phyloP scores from a whole-genome alignment of 345 rosid genomes.

The Kernera saxatilis region DNA sequence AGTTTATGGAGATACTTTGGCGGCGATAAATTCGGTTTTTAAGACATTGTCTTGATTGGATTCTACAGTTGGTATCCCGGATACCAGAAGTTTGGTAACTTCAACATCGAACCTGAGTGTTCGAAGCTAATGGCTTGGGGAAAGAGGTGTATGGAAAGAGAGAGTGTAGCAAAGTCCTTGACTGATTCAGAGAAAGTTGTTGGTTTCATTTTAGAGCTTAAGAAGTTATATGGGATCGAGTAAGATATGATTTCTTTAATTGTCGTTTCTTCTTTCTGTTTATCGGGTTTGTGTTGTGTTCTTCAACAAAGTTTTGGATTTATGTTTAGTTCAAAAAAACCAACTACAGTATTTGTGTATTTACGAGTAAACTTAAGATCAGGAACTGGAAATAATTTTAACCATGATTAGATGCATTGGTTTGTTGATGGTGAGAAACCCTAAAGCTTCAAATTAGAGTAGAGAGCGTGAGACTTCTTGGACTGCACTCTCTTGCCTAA shows the following conservation, averaged over 20 bases:
- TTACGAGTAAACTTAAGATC: no score
- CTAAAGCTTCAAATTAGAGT: no score
- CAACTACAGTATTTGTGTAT: no score
- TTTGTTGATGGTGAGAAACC: no score
- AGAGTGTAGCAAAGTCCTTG: neutral
- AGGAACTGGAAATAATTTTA: no score
- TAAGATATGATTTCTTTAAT: neutral
- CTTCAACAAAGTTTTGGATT: no score
- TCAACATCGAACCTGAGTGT: neutral
- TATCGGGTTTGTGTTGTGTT: neutral
- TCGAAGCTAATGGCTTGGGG: neutral
- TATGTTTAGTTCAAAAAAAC: no score
- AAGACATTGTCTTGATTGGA: neutral
- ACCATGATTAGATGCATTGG: no score
- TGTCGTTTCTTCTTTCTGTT: neutral
- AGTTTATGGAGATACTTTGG: neutral
- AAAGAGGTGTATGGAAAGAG: neutral
- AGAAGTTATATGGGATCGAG: neutral
- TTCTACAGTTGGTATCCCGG: neutral
- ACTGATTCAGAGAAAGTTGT: neutral
- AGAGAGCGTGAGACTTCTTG: no score
- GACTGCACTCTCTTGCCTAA: no score
- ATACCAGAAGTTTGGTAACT: conserved; percentile 1
- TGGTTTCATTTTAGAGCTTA: neutral
- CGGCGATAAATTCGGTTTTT: neutral